A percentile compares a stretch with the other conserved stretches of the same genome.
phyloP scores from a whole-genome alignment of 495 filamentous ascomycete genomes.

The Neurospora tetraspora region DNA sequence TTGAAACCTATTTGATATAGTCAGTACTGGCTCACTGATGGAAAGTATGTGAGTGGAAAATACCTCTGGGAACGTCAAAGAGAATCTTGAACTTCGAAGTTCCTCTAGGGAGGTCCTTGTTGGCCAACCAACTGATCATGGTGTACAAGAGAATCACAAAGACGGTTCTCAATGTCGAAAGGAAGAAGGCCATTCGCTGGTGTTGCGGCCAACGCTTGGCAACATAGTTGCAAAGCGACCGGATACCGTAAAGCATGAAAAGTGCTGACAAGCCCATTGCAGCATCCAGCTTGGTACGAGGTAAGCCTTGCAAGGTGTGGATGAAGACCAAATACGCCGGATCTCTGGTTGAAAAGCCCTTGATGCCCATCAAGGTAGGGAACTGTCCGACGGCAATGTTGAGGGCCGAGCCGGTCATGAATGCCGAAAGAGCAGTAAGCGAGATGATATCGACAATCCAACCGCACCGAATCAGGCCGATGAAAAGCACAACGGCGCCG shows the following conservation, averaged over 20 bases:
- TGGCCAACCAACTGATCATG: slow-evolving; percentile 79
- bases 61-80: slow-evolving; percentile 65
- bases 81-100: slow-evolving; percentile 58
- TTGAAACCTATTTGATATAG: slow-evolving; percentile 51
- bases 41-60: not conserved
- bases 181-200: slow-evolving; percentile 76
- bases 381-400: slow-evolving; percentile 89
- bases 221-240: slow-evolving; percentile 52
- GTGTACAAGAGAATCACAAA: slow-evolving; percentile 93
- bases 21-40: not conserved
- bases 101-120: slow-evolving; percentile 40
- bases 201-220: slow-evolving; percentile 60
- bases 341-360: slow-evolving; percentile 62
- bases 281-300: slow-evolving; percentile 59
- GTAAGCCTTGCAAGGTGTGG: slow-evolving; percentile 71
- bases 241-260: slow-evolving; percentile 72
- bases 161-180: slow-evolving; percentile 76
- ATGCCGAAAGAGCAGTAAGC: slow-evolving; percentile 81
- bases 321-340: slow-evolving; percentile 81
- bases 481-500: slow-evolving; percentile 69
- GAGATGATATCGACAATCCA: slow-evolving; percentile 97
- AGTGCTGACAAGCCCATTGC: slow-evolving; percentile 85
- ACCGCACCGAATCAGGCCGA: slow-evolving; percentile 72
- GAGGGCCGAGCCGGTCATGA: slow-evolving; percentile 96
- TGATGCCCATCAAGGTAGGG: slow-evolving; percentile 74